Conservation (phyloP, 805 yeast genomes). For the Candida morakotiae region DNA sequence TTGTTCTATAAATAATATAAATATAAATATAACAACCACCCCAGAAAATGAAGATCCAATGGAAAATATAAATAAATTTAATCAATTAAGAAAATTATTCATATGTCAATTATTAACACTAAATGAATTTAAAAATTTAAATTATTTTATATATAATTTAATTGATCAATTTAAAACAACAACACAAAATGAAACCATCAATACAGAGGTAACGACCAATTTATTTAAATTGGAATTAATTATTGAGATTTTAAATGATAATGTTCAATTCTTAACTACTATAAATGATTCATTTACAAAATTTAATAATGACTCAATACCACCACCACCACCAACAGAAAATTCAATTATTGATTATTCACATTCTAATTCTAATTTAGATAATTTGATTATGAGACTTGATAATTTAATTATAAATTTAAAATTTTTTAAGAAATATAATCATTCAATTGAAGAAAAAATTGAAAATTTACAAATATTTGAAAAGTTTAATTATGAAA, state of each 20-base stretch:
- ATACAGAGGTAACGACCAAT: background rate
- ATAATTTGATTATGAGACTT: slow-evolving; percentile 25
- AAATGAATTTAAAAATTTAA: slow-evolving; percentile 25
- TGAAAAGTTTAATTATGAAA: slow-evolving; percentile 30
- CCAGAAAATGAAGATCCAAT: slow-evolving; percentile 8
- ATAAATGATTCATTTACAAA: slow-evolving; percentile 23
- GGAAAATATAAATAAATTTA: slow-evolving; percentile 21
- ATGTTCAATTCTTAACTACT: slow-evolving; percentile 18
- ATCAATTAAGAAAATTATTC: slow-evolving; percentile 32
- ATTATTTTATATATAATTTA: slow-evolving; percentile 29
- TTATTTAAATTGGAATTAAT: slow-evolving; percentile 6
- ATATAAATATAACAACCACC: slow-evolving; percentile 13
- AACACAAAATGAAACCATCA: slow-evolving; percentile 2
- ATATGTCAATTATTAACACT: slow-evolving; percentile 36
- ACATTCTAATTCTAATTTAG: slow-evolving; percentile 13
- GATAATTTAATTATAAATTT: slow-evolving; percentile 30
- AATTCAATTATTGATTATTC: slow-evolving; percentile 13
- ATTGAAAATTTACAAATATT: slow-evolving; percentile 35
- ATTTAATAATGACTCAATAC: no score
- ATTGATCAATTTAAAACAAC: slow-evolving; percentile 13
- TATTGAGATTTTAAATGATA: slow-evolving; percentile 18
- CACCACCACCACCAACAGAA: no score
- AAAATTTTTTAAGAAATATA: slow-evolving; percentile 34
- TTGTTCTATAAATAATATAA: slow-evolving; percentile 33
- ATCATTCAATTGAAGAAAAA: slow-evolving; percentile 32